Conservation (phyloP, 2,329 filamentous ascomycete genomes). For the Cephalotrichum gorgonifer region DNA sequence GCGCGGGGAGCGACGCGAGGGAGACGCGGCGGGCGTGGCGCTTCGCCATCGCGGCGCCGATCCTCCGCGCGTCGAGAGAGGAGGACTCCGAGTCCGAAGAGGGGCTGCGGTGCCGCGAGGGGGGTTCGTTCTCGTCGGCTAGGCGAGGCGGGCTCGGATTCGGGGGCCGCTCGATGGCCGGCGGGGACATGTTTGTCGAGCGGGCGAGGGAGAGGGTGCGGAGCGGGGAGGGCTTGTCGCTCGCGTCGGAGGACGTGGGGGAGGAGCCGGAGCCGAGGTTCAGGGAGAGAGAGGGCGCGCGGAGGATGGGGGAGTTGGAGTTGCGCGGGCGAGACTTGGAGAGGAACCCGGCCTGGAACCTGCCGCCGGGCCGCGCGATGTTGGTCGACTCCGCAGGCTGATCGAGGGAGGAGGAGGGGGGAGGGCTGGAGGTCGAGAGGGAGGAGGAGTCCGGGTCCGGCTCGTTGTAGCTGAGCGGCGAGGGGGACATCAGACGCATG, state of each 20-base stretch:
- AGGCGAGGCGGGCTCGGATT: conserved; percentile 22
- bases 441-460: no score
- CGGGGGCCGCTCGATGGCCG: conserved; percentile 18
- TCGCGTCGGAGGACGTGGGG: conserved; percentile 36
- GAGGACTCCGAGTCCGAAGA: conserved; percentile 36
- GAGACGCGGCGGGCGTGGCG: neutral
- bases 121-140: conserved; percentile 43
- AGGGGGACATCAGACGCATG: no score
- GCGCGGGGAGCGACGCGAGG: neutral
- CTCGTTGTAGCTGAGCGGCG: no score
- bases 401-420: conserved; percentile 42
- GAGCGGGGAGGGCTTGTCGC: conserved; percentile 31
- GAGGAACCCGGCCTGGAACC: conserved; percentile 85
- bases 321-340: conserved; percentile 39
- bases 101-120: conserved; percentile 22
- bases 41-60: conserved; percentile 45
- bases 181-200: conserved; percentile 39
- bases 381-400: conserved; percentile 27
- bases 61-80: conserved; percentile 39
- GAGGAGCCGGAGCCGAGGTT: conserved; percentile 49
- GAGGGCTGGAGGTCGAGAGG: no score
- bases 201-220: conserved; percentile 39
- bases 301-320: conserved; percentile 49
- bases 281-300: conserved; percentile 44
- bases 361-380: conserved; percentile 29